These are phyloP conservation scores for Coemansia sp. DNA, from an alignment of 192 early-diverging fungal species.

Conservation along the genomic window DNA sequence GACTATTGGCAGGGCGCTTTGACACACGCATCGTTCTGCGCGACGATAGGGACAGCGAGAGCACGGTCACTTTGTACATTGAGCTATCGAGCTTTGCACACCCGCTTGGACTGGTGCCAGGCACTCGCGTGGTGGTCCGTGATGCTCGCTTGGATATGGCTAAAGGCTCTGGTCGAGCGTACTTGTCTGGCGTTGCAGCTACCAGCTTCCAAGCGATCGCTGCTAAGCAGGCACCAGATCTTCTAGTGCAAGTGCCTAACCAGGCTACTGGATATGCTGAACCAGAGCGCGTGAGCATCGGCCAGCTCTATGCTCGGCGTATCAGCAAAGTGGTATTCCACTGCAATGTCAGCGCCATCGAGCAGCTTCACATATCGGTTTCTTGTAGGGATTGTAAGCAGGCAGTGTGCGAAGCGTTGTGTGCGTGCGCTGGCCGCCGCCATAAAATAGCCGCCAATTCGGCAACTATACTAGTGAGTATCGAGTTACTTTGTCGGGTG, in stretches of 20 bases:
- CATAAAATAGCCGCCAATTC: conserved; percentile 7
- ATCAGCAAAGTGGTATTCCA: not conserved
- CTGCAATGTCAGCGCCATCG: conserved; percentile 19
- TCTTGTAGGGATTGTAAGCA: conserved; percentile 25
- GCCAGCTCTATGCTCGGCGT: conserved; percentile 9
- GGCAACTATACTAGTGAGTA: not conserved
- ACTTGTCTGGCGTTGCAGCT: conserved; percentile 16
- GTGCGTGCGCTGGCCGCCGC: conserved; percentile 26
- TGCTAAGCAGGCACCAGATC: not conserved
- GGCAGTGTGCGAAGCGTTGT: conserved; percentile 21
- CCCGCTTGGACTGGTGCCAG: conserved; percentile 35
- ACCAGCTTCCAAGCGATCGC: conserved; percentile 18
- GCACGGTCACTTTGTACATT: conserved; percentile 22
- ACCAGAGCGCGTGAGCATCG: conserved; percentile 11
- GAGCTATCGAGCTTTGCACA: conserved; percentile 34
- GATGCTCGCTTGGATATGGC: conserved; percentile 18
- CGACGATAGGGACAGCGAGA: conserved; percentile 14
- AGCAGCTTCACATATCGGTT: conserved; percentile 17
- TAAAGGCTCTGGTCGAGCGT: conserved; percentile 17
- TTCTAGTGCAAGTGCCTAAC: not conserved
- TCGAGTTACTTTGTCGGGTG: conserved; percentile 26
- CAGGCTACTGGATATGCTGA: not conserved
- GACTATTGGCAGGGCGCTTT: conserved; percentile 12
- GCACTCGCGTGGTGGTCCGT: conserved; percentile 20
- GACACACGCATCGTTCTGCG: conserved; percentile 27